These are phyloP conservation scores for Spirogloea muscicola DNA, from an alignment of 139 green algal genomes.

Conservation along the genomic window DNA sequence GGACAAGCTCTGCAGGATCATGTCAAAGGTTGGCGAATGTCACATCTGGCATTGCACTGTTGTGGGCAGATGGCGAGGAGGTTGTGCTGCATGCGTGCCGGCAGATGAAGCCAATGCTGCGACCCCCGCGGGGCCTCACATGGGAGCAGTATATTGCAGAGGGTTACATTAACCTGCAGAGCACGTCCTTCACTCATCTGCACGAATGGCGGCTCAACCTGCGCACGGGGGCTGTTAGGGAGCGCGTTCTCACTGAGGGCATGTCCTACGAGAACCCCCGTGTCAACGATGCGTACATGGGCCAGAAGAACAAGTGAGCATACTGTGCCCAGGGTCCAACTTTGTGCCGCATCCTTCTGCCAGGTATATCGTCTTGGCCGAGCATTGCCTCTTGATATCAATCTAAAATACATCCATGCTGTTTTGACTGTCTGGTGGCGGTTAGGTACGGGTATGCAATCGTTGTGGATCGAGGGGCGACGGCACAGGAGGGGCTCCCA, in stretches of 20 bases:
- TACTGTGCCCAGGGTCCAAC: no score
- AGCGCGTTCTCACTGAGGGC: background rate
- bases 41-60: no score
- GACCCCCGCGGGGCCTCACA: background rate
- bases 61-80: constrained; percentile 13
- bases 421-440: no score
- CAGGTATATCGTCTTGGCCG: no score
- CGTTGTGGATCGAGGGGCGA: background rate
- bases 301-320: constrained; percentile 25
- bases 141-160: constrained; percentile 5
- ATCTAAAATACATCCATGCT: no score
- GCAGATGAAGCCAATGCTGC: background rate
- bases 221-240: constrained; percentile 3
- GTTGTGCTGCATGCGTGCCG: constrained; percentile 7
- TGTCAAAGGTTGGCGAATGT: no score
- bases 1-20: no score
- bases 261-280: constrained; percentile 18
- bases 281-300: constrained; percentile 20
- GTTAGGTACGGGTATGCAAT: constrained; percentile 15
- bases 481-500: background rate
- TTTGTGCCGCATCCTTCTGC: no score
- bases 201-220: constrained; percentile 34
- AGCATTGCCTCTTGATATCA: no score
- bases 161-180: constrained; percentile 1
- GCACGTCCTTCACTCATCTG: background rate